Base-by-base conservation (phyloP, 352 stramenopile genomes). In the Phytophthora podocarpi region DNA sequence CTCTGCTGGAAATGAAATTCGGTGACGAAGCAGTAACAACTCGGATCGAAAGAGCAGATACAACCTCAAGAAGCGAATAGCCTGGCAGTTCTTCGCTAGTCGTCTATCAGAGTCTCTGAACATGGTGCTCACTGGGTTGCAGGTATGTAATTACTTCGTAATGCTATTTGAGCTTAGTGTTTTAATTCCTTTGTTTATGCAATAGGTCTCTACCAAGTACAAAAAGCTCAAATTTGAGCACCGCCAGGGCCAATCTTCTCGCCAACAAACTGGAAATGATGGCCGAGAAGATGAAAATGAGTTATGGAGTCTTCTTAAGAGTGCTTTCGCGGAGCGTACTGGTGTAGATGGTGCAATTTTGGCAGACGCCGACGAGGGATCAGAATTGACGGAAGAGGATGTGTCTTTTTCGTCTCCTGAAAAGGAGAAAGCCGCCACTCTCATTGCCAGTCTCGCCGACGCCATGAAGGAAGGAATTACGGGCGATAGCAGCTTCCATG, bases 191-290 rank as follows among this genome's bases (percentile, higher is more conserved):
- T 36, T 5, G n/a, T n/a, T n/a, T 15, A 36, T 36, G 23, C n/a
- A 56, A 56, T 12, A 39, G 24, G 49, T 37, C 11, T 5, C 10
- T 24, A 57, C 3, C 23, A 57, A 48, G 23, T 46, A 40, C 49
- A 57, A 48, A 15, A 57, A 57, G 10, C 49, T 48, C 10, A 57
- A 57, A 26, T 48, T 23, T 24, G 49, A 57, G 35, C 48, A 40
- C 36, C n/a, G 36, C 28, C 49, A 47, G 12, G 49, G 49, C 9
- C n/a, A n/a, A 31, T 30, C 11, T n/a, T n/a, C n/a, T n/a, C n/a
- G n/a, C n/a, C n/a, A n/a, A 28, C 49, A 57, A 31, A 45, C 36
- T 30, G 49, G 49, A 39, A 48, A 57, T 39, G 24, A 48, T 15
- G 49, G 49, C 2, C 49, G 16, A 5, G 49, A 57, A 47, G 35